These are phyloP conservation scores for Eucalyptus melliodora DNA, from an alignment of 345 rosid genomes.

Conservation along the genomic window DNA sequence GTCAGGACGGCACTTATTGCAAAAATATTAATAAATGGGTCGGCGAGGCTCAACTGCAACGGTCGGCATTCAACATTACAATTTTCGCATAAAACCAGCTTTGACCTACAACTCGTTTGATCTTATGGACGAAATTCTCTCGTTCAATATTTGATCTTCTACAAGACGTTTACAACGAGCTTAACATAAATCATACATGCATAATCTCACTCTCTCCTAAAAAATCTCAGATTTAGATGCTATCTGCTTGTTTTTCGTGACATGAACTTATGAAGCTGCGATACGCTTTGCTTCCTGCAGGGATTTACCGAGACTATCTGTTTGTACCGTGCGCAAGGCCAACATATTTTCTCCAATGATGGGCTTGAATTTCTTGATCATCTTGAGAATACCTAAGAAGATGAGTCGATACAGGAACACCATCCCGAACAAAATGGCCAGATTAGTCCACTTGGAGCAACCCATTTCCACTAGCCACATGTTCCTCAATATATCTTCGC, in stretches of 20 bases:
- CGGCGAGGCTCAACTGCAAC: no score
- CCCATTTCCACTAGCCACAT: conserved; percentile 27
- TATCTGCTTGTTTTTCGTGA: neutral
- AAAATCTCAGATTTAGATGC: neutral
- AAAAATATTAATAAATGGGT: no score
- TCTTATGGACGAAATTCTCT: no score
- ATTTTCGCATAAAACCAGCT: no score
- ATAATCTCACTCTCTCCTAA: no score
- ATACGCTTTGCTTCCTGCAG: neutral
- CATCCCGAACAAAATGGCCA: conserved; percentile 27
- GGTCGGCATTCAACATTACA: no score
- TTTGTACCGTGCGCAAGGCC: neutral
- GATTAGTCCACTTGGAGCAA: conserved; percentile 40
- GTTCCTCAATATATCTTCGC: conserved; percentile 17
- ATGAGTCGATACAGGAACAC: conserved; percentile 11
- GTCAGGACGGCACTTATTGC: no score
- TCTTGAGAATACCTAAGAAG: conserved; percentile 17
- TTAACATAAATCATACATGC: no score
- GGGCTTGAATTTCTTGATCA: conserved; percentile 8
- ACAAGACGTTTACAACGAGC: no score
- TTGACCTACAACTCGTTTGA: no score
- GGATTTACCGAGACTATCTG: neutral
- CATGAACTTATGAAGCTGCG: neutral
- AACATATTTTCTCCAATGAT: neutral
- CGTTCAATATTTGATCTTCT: no score